A percentile compares a stretch with the other conserved stretches of the same genome.
These are phyloP conservation scores for Vinca minor DNA, from an alignment of 257 asterid genomes.

Conservation along the genomic window DNA sequence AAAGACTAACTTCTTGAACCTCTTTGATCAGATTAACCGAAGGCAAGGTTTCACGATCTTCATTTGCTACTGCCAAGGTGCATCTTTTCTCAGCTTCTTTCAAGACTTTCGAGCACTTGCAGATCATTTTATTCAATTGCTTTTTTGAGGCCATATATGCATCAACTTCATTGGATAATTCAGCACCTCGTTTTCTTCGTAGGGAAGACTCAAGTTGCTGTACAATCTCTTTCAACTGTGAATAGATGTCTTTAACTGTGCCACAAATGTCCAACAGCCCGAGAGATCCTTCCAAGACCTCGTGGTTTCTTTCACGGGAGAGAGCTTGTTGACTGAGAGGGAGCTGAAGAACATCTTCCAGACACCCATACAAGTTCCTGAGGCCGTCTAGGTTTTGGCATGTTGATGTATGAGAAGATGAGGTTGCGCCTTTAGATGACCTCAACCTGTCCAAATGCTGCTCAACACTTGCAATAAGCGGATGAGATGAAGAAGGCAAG, in stretches of 20 bases:
- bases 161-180: slow-evolving; percentile 7
- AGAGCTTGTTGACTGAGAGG: slow-evolving; percentile 29
- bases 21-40: slow-evolving; percentile 17
- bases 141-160: slow-evolving; percentile 23
- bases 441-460: slow-evolving; percentile 20
- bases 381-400: slow-evolving; percentile 27
- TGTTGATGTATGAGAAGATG: slow-evolving; percentile 15
- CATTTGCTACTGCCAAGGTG: neutral
- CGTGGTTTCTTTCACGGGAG: slow-evolving; percentile 1
- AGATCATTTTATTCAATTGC: slow-evolving; percentile 21
- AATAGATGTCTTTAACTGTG: slow-evolving; percentile 13
- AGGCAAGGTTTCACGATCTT: neutral
- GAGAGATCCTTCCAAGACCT: slow-evolving; percentile 24
- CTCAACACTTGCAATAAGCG: slow-evolving; percentile 13
- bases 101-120: slow-evolving; percentile 19
- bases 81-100: slow-evolving; percentile 10
- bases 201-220: slow-evolving; percentile 30
- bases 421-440: slow-evolving; percentile 16
- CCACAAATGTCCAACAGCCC: slow-evolving; percentile 23
- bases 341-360: slow-evolving; percentile 21
- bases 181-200: slow-evolving; percentile 15
- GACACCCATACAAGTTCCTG: slow-evolving; percentile 16
- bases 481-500: slow-evolving; percentile 29
- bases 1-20: slow-evolving; percentile 16
- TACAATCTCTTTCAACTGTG: slow-evolving; percentile 18